phyloP scores from a whole-genome alignment of 257 asterid species.

The Thymus quinquecostatus region DNA sequence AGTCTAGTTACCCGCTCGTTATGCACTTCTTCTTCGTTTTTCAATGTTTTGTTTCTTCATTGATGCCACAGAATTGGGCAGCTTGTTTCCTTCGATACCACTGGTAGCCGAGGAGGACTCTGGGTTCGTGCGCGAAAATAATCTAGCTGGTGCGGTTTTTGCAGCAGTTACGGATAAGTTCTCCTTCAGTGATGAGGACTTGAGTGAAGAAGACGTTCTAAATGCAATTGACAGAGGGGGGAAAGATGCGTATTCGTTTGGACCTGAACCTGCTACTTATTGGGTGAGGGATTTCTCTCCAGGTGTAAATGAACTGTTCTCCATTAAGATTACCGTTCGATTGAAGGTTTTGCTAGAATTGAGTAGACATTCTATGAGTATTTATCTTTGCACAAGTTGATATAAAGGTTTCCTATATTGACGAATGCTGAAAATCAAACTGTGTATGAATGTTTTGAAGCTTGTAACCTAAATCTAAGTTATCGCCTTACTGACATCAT shows the following conservation, averaged over 20 bases:
- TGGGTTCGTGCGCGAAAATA: conserved; percentile 68
- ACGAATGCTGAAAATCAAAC: background rate
- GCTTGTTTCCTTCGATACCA: conserved; percentile 79
- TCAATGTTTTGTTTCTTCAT: background rate
- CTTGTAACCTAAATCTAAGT: conserved; percentile 3
- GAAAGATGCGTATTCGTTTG: conserved; percentile 68
- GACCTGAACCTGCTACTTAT: conserved; percentile 74
- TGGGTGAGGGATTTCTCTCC: conserved; percentile 56
- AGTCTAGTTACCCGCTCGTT: background rate
- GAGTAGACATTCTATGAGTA: conserved; percentile 1
- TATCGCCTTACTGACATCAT: conserved; percentile 22
- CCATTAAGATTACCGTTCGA: background rate
- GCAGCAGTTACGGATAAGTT: conserved; percentile 59
- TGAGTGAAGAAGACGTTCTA: conserved; percentile 59
- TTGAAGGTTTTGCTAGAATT: conserved; percentile 6
- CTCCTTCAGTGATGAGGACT: conserved; percentile 41
- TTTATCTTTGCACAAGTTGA: conserved; percentile 2
- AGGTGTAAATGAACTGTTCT: background rate
- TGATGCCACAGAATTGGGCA: conserved; percentile 64
- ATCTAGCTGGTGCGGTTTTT: conserved; percentile 71
- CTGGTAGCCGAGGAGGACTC: conserved; percentile 98
- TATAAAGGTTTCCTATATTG: background rate
- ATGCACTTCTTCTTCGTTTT: background rate
- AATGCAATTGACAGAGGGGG: conserved; percentile 95
- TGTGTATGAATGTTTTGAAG: background rate